These are phyloP conservation scores for Chrysanthemum makinoi DNA, from an alignment of 129 eudicot genomes.

Conservation along the genomic window DNA sequence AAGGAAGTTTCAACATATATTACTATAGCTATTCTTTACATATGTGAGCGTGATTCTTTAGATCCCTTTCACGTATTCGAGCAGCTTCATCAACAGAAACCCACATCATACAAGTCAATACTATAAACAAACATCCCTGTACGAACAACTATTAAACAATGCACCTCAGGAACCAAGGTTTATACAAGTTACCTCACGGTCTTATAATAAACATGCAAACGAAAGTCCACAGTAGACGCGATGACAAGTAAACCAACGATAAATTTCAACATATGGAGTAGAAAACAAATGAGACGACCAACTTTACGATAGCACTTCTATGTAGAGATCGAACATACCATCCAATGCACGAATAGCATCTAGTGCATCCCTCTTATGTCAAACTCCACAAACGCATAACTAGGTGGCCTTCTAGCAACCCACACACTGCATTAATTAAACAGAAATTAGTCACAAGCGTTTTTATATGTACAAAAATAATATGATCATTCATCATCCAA, in stretches of 20 bases:
- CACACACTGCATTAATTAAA: slow-evolving; percentile 59
- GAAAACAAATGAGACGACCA: not conserved
- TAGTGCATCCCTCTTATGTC: slow-evolving; percentile 71
- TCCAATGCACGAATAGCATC: slow-evolving; percentile 76
- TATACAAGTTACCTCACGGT: too few species aligned
- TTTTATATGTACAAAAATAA: too few species aligned
- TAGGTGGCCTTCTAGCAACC: slow-evolving; percentile 92
- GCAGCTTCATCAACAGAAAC: too few species aligned
- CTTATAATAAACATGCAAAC: not conserved
- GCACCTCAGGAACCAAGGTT: too few species aligned
- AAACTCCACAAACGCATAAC: slow-evolving; percentile 82
- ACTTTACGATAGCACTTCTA: not conserved
- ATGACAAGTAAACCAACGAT: not conserved
- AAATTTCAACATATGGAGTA: not conserved
- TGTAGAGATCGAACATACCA: slow-evolving; percentile 35
- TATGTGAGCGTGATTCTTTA: too few species aligned
- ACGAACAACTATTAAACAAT: too few species aligned
- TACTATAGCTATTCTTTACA: too few species aligned
- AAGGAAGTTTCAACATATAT: too few species aligned
- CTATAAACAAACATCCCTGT: too few species aligned
- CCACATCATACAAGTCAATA: too few species aligned
- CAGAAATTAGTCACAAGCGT: not conserved
- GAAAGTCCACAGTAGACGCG: not conserved
- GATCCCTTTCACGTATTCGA: too few species aligned
- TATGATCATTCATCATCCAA: not conserved